These are phyloP conservation scores for Carex arenaria DNA, from an alignment of 202 grass and related monocot species.

Conservation along the genomic window DNA sequence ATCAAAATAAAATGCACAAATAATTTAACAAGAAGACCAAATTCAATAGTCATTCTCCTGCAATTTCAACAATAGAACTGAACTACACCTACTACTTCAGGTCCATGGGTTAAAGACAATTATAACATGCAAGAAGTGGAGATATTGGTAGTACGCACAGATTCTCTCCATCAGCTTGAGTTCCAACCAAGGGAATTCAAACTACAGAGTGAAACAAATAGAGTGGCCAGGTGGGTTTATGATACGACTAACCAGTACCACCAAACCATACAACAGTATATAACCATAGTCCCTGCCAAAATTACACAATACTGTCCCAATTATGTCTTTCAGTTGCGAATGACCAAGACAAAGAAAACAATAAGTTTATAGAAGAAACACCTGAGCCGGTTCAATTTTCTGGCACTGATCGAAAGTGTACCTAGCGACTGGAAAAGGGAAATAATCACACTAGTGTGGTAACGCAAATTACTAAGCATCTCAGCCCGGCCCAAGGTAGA, in stretches of 20 bases:
- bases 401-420: conserved; percentile 84
- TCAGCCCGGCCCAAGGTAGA: conserved; percentile 93
- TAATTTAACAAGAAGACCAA: not conserved
- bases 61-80: not conserved
- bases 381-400: conserved; percentile 95
- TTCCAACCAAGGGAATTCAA: conserved; percentile 2
- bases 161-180: not conserved
- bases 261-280: not conserved
- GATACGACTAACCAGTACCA: not conserved
- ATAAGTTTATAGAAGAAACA: conserved; percentile 29
- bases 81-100: not conserved
- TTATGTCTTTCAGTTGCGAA: not conserved
- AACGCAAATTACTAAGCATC: conserved; percentile 98
- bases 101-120: not conserved
- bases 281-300: not conserved
- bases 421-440: conserved; percentile 92
- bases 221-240: not conserved
- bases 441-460: conserved; percentile 98
- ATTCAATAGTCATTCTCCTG: not conserved
- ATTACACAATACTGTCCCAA: not conserved
- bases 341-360: not conserved
- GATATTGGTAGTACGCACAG: not conserved
- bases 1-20: not conserved
- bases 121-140: not conserved
- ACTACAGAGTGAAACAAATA: not conserved